These are phyloP conservation scores for Pseudozyma thailandica DNA, from an alignment of 1,284 basidiomycete species.

Conservation along the genomic window DNA sequence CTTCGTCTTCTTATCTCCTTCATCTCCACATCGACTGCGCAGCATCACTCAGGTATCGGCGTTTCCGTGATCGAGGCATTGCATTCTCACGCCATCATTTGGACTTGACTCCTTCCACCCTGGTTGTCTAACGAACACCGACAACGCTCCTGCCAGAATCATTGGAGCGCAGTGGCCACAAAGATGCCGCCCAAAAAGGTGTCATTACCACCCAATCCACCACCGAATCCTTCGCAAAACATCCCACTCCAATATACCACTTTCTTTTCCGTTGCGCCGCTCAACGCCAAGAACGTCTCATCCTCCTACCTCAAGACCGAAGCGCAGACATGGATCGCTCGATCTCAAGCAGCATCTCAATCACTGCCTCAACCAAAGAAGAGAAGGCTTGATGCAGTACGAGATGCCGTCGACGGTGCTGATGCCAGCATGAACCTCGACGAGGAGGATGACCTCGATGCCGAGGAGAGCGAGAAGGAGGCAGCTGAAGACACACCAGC, in stretches of 20 bases:
- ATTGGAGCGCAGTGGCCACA: too few relatives aligned
- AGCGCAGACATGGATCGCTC: conserved; percentile 62
- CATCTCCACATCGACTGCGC: too few relatives aligned
- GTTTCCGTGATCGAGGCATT: too few relatives aligned
- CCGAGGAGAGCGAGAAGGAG: conserved; percentile 40
- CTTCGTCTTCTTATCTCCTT: too few relatives aligned
- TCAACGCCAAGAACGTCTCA: conserved; percentile 65
- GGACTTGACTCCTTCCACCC: too few relatives aligned
- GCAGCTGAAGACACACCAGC: conserved; percentile 42
- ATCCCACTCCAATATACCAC: conserved; percentile 59
- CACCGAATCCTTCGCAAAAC: conserved; percentile 53
- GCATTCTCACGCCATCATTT: too few relatives aligned
- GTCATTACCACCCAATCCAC: conserved; percentile 53
- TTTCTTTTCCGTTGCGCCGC: conserved; percentile 61
- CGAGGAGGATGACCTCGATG: conserved; percentile 39
- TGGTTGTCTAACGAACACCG: too few relatives aligned
- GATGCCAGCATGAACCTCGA: conserved; percentile 36
- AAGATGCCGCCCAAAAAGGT: conserved; percentile 56
- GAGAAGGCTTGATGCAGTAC: conserved; percentile 28
- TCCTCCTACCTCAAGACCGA: conserved; percentile 66
- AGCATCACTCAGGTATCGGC: too few relatives aligned
- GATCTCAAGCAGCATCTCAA: conserved; percentile 34
- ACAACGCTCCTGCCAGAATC: too few relatives aligned
- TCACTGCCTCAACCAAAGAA: conserved; percentile 28
- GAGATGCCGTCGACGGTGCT: conserved; percentile 16